Evolutionary conservation across 495 filamentous ascomycete species (phyloP), one percentile per base, ranked within the genome.

Genomic region (Penicillium chermesinum): DNA sequence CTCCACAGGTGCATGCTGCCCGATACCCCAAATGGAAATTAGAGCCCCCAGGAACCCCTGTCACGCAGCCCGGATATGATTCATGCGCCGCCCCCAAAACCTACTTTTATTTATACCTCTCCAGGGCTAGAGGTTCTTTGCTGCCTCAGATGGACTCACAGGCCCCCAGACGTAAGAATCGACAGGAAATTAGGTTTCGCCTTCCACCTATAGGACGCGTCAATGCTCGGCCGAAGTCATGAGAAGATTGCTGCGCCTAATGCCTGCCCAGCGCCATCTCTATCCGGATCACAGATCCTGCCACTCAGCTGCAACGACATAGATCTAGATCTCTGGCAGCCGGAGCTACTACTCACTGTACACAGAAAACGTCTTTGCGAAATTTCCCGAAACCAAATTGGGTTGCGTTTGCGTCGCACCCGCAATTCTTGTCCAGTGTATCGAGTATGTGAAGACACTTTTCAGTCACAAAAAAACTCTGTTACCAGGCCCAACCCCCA

Each of bases 331-430:
- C 55, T 44, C 33, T 20, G 36, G 20, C 18, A 19, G 5, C 10
- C 25, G 25, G 25, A 30, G 25, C 25, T 30, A 5, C 25, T 13
- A 22, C 0, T 13, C 18, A 46, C 13, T n/a, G 44, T 27, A 33
- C 34, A 33, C 42, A 44, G 19, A 46, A 27, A 38, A 12, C 32
- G 30, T 36, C 44, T 15, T 16, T n/a, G 21, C 37, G 20, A 38
- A 59, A 56, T 54, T 58, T 56, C 59, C 55, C 59, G 53, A 38
- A 10, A 12, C 37, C 38, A 38, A 57, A 52, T 62, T 49, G 44
- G 55, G 55, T 64, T 64, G 61, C 59, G 57, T 62, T n/a, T 50
- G 53, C 51, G 58, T 59, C 43, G 51, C 41, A 64, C 55, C 55
- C 42, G 41, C 49, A 46, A 49, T 53, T 44, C 42, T n/a, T n/a